These are phyloP conservation scores for Rhizoclosmatium globosum DNA, from an alignment of 192 early-diverging fungal genomes.

Conservation along the genomic window DNA sequence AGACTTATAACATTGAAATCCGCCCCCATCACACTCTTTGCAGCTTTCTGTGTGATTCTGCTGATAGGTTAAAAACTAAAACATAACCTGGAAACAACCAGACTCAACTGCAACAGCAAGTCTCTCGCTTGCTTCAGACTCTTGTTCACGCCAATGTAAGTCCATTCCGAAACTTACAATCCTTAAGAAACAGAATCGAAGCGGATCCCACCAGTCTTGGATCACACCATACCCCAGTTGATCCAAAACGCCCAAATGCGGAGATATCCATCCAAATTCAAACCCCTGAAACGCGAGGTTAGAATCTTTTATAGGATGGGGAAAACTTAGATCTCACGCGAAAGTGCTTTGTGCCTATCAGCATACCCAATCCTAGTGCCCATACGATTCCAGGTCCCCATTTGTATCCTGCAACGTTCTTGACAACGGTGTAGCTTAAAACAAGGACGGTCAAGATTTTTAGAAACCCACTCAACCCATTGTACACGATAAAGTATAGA, in stretches of 20 bases:
- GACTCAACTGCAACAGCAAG: no score
- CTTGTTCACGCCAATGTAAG: constrained; percentile 76
- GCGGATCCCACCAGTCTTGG: constrained; percentile 86
- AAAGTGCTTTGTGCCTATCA: no score
- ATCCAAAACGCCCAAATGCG: constrained; percentile 56
- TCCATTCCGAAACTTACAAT: constrained; percentile 96
- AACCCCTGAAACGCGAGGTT: constrained; percentile 2
- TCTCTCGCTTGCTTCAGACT: no score
- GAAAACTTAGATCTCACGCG: constrained; percentile 48
- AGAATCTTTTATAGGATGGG: constrained; percentile 51
- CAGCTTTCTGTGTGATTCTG: constrained; percentile 45
- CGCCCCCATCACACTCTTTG: constrained; percentile 31
- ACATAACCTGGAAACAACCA: no score
- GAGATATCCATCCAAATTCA: constrained; percentile 9
- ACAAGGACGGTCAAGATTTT: constrained; percentile 75
- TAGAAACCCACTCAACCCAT: constrained; percentile 59
- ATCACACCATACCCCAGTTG: constrained; percentile 67
- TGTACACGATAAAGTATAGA: constrained; percentile 58
- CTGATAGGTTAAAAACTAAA: background rate
- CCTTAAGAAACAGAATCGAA: constrained; percentile 89
- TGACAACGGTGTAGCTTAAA: constrained; percentile 64
- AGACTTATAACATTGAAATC: constrained; percentile 7
- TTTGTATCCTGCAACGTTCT: no score
- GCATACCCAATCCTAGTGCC: no score
- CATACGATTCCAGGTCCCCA: no score